Evolutionary conservation across 306 rosid genomes (phyloP).

Genomic region (Dalbergia cochinchinensis): DNA sequence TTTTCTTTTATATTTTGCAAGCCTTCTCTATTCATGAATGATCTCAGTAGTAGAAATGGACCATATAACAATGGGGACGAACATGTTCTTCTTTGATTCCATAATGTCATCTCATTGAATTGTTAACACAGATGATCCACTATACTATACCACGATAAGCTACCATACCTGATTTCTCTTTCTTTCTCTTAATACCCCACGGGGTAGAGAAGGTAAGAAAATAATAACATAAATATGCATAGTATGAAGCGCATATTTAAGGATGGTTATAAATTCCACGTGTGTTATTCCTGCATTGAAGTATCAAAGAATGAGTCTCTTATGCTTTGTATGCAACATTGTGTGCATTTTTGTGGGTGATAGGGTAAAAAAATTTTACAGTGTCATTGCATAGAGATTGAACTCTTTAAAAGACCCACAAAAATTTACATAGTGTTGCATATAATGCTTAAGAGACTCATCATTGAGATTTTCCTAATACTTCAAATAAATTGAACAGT

Average conservation of each 20-base stretch:
- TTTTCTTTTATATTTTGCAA: constrained; percentile 14
- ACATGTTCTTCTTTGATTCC: not conserved
- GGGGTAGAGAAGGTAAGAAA: not conserved
- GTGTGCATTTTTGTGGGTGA: too few species aligned
- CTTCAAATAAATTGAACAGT: not conserved
- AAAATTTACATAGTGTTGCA: not conserved
- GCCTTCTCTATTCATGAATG: constrained; percentile 15
- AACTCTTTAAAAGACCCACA: too few species aligned
- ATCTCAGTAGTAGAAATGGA: constrained; percentile 22
- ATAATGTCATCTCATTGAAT: not conserved
- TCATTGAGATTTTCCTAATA: constrained; percentile 14
- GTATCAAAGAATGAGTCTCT: not conserved
- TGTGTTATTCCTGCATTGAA: constrained; percentile 31
- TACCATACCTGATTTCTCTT: constrained; percentile 16
- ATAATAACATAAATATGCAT: not conserved
- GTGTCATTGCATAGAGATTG: too few species aligned
- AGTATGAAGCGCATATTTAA: not conserved
- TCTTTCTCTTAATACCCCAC: constrained; percentile 1
- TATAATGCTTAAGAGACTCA: constrained; percentile 11
- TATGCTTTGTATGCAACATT: too few species aligned
- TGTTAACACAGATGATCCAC: constrained; percentile 23
- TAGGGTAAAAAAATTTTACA: too few species aligned
- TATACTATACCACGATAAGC: not conserved
- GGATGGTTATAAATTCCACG: constrained; percentile 1
- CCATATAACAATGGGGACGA: not conserved